Conservation (phyloP, 2,329 filamentous ascomycete species). For the Talaromyces sp. region DNA sequence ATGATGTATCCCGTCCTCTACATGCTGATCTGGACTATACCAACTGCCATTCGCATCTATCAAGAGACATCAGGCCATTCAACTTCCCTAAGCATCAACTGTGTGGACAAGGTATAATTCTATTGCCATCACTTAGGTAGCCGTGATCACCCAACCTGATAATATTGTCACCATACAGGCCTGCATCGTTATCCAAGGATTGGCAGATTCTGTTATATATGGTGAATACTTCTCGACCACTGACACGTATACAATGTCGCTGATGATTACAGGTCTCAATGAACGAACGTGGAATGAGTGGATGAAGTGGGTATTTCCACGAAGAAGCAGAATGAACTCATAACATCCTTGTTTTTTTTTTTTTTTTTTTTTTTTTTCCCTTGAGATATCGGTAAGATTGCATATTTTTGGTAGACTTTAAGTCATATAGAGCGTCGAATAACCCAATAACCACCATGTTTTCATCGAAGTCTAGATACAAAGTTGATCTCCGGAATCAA, state of each 20-base stretch:
- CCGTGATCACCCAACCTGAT: neutral
- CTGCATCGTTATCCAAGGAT: conserved; percentile 8
- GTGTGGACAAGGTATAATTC: conserved; percentile 1
- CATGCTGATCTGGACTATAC: conserved; percentile 11
- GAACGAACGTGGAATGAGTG: conserved; percentile 13
- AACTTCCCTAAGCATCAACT: neutral
- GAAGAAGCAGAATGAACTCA: neutral
- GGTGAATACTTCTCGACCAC: neutral
- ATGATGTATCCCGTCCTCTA: conserved; percentile 14
- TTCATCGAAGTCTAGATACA: neutral
- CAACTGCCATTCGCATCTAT: conserved; percentile 12
- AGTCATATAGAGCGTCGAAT: neutral
- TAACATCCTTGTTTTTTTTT: neutral
- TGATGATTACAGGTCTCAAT: conserved; percentile 1
- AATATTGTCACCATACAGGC: neutral
- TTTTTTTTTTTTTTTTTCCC: neutral
- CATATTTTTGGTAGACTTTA: neutral
- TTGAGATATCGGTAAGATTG: neutral
- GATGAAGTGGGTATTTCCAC: conserved; percentile 5
- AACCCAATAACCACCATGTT: too few relatives aligned
- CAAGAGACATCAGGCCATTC: conserved; percentile 4
- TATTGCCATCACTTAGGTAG: neutral
- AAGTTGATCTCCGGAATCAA: neutral
- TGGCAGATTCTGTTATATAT: conserved; percentile 3
- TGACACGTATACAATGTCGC: neutral